Conservation (phyloP, 2,329 filamentous ascomycete genomes). For the Geosmithia morbida region DNA sequence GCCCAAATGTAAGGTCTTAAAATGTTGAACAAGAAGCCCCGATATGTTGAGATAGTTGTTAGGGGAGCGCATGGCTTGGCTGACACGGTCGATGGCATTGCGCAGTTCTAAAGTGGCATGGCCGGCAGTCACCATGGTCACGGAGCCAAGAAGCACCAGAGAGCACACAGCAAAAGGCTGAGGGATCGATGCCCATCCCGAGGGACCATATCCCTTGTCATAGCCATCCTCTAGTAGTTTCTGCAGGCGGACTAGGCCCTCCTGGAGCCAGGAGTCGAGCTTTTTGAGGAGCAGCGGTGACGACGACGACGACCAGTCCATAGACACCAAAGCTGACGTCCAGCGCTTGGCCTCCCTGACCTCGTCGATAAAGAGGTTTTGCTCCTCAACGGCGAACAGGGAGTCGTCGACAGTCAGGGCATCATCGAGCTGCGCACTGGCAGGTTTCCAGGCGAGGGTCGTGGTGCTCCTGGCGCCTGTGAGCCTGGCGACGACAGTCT, state of each 20-base stretch:
- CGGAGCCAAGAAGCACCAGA: conserved; percentile 25
- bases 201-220: conserved; percentile 38
- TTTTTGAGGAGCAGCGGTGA: conserved; percentile 6
- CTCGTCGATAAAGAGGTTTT: conserved; percentile 86
- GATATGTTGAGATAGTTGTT: conserved; percentile 9
- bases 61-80: neutral
- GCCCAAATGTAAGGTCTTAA: neutral
- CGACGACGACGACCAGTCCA: conserved; percentile 9
- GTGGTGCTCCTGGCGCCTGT: conserved; percentile 9
- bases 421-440: conserved; percentile 22
- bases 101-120: conserved; percentile 5
- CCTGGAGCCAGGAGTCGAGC: conserved; percentile 31
- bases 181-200: conserved; percentile 60
- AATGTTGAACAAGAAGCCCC: conserved; percentile 8
- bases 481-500: conserved; percentile 26
- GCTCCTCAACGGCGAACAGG: conserved; percentile 79
- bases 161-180: conserved; percentile 50
- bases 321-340: conserved; percentile 31
- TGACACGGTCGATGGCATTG: conserved; percentile 1
- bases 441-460: conserved; percentile 9
- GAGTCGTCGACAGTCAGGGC: conserved; percentile 44
- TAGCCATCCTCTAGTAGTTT: neutral
- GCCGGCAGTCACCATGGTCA: conserved; percentile 14
- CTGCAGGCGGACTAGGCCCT: conserved; percentile 30
- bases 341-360: conserved; percentile 61